Evolutionary conservation across 2,329 filamentous ascomycete genomes (phyloP).

Genomic region (Nannizzia gypsea): DNA sequence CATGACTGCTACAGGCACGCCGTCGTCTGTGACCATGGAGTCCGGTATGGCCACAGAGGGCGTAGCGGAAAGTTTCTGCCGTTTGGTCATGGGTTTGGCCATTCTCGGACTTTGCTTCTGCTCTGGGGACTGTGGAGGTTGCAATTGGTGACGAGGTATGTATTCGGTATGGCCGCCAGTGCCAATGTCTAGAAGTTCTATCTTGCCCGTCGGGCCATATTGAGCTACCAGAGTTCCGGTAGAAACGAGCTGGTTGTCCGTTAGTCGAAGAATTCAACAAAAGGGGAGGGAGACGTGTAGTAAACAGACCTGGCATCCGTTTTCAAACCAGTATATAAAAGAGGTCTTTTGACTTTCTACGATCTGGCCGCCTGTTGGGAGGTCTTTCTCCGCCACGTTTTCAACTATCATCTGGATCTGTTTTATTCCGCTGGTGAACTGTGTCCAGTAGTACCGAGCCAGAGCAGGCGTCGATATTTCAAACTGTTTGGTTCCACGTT

Average conservation of each 20-base stretch:
- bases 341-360: conserved; percentile 67
- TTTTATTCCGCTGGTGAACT: conserved; percentile 75
- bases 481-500: conserved; percentile 62
- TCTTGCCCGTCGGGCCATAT: conserved; percentile 66
- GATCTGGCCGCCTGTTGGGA: conserved; percentile 55
- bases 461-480: conserved; percentile 74
- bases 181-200: conserved; percentile 75
- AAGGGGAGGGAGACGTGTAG: not conserved
- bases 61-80: conserved; percentile 33
- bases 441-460: conserved; percentile 77
- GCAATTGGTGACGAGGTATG: conserved; percentile 53
- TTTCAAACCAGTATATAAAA: conserved; percentile 81
- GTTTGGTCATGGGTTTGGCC: conserved; percentile 43
- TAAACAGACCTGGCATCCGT: conserved; percentile 61
- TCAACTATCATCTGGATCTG: conserved; percentile 80
- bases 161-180: conserved; percentile 71
- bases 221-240: conserved; percentile 65
- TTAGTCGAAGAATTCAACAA: conserved; percentile 2
- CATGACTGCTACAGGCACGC: conserved; percentile 46
- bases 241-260: conserved; percentile 53
- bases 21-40: conserved; percentile 38
- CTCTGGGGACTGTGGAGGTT: conserved; percentile 40
- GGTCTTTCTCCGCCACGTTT: conserved; percentile 45
- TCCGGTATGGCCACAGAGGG: conserved; percentile 34
- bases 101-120: conserved; percentile 46